Conservation (phyloP, 2,329 filamentous ascomycete species). For the Trichophyton rubrum region DNA sequence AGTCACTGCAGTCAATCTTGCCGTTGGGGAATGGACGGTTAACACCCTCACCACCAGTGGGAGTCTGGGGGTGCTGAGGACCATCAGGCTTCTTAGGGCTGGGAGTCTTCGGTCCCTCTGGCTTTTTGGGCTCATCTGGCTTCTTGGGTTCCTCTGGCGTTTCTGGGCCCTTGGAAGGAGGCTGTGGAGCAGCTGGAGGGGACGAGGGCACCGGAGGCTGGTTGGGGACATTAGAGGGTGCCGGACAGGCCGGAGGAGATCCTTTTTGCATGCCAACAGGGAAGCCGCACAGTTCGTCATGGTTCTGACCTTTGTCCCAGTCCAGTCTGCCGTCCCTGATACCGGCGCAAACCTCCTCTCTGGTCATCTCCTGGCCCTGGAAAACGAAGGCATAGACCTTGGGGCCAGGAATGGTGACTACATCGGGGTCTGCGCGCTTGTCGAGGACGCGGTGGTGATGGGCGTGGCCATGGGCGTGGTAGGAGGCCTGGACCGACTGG, state of each 20-base stretch:
- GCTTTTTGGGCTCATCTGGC: constrained; percentile 1
- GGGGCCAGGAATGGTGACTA: constrained; percentile 40
- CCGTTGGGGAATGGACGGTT: constrained; percentile 63
- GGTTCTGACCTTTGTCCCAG: constrained; percentile 54
- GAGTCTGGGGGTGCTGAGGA: constrained; percentile 12
- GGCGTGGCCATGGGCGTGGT: constrained; percentile 30
- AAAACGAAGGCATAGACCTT: constrained; percentile 61
- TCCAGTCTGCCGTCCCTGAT: constrained; percentile 53
- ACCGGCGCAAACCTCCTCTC: constrained; percentile 56
- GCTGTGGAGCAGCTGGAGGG: neutral
- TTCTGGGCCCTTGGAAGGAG: neutral
- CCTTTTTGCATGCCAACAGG: neutral
- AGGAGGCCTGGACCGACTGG: constrained; percentile 10
- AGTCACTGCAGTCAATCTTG: constrained; percentile 54
- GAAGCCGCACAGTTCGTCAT: constrained; percentile 38
- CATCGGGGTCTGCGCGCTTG: constrained; percentile 33
- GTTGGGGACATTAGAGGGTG: constrained; percentile 7
- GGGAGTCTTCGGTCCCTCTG: neutral
- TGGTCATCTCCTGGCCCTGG: constrained; percentile 49
- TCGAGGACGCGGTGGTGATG: constrained; percentile 27
- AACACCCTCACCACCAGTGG: constrained; percentile 40
- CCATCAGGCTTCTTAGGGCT: neutral
- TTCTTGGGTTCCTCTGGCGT: constrained; percentile 4
- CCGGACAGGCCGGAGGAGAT: neutral
- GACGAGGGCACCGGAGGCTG: constrained; percentile 6